phyloP scores from a whole-genome alignment of 306 rosid species.

The barrel medic (Medicago truncatula) region MtrunA17r5.0-ANR NC_053043.1:38648501-38649000 shows the following conservation, averaged over 20 bases:
- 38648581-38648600: conserved; percentile 89
- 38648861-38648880: conserved; percentile 95
- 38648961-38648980: neutral
- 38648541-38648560: conserved; percentile 78
- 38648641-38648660: neutral
- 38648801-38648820: neutral
- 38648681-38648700: conserved; percentile 16
- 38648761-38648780: too few species aligned
- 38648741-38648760: neutral
- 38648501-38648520: conserved; percentile 92
- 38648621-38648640: conserved; percentile 17
- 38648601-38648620: conserved; percentile 78
- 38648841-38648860: conserved; percentile 94
- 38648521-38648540: conserved; percentile 85
- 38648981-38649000: neutral
- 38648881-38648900: conserved; percentile 98
- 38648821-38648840: conserved; percentile 76
- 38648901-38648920: conserved; percentile 99
- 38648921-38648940: conserved; percentile 82
- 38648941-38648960: conserved; percentile 13
- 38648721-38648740: neutral
- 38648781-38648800: neutral
- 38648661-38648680: conserved; percentile 15
- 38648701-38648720: neutral
- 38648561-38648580: conserved; percentile 86